Base-by-base conservation (phyloP, 1,284 basidiomycete species). In the Leucoagaricus sp. region DNA sequence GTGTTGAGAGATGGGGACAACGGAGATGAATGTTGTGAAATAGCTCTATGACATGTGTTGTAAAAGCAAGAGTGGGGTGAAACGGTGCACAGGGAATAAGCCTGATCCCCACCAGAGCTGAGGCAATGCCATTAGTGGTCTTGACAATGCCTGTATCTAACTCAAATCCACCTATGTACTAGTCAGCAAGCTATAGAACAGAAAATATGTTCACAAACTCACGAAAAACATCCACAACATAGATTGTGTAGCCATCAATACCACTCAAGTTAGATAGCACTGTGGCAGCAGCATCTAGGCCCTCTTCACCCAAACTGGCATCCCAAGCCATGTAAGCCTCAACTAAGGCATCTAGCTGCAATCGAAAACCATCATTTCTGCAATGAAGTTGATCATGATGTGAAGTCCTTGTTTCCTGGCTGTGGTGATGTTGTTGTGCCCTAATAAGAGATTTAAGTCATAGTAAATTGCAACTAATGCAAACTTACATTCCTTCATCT, bases 1-100 rank as follows among this genome's bases (percentile, higher is more conserved):
- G 21, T 25, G 57, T 21, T 1, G 58, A 19, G 5, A 60, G 41
- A 15, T 44, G 45, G 7, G 55, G 58, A 26, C 55, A 60, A 5
- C 47, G 45, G 10, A 57, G 36, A 15, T 49, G 38, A 17, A 21
- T 34, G 15, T 3, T 25, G n/a, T 25, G 19, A 9, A 36, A 47
- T 3, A 54, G 23, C 15, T 54, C 44, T 4, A 54, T 13, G 6
- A 36, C 10, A 1, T 33, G 21, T 4, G 19, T 38, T 1, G 29
- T 28, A 2, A 54, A 13, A 1, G 52, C 34, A n/a, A 38, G 4
- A 0, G 31, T 19, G 1, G 52, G 52, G 1, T 25, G 7, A 21
- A 26, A 47, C 3, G 52, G 52, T 3, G 52, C 19, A 26, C 31
- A 54, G 5, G 52, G 42, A 6, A 54, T 46, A 10, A 54, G 31